These are phyloP conservation scores for Schoenoplectus triqueter DNA, from an alignment of 202 grass and related monocot species.

Conservation along the genomic window DNA sequence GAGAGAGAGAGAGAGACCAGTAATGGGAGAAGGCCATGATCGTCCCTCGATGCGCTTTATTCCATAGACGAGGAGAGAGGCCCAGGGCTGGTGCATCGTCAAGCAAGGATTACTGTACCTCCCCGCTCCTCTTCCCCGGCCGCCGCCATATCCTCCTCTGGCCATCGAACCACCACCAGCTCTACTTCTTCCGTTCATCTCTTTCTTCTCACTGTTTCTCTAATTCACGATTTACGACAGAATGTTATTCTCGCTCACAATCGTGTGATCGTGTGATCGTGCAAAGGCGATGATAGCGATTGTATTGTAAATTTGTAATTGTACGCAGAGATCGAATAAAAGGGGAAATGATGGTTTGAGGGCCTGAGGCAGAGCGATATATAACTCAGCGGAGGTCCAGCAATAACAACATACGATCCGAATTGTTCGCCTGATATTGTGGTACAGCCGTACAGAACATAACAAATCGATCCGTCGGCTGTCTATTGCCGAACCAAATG, in stretches of 20 bases:
- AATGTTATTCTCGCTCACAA: not conserved
- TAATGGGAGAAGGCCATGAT: slow-evolving; percentile 85
- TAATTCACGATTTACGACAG: not conserved
- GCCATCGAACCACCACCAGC: slow-evolving; percentile 12
- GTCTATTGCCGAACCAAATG: too few species aligned
- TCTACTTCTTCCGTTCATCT: slow-evolving; percentile 30
- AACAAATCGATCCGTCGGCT: too few species aligned
- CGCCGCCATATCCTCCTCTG: not conserved
- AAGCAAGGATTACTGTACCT: slow-evolving; percentile 68
- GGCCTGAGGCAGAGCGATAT: too few species aligned
- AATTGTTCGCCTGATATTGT: too few species aligned
- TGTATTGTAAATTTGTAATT: too few species aligned
- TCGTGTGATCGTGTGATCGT: too few species aligned
- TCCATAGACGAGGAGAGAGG: slow-evolving; percentile 84
- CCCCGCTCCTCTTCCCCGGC: slow-evolving; percentile 7
- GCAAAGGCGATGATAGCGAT: not conserved
- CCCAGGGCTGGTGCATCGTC: slow-evolving; percentile 98
- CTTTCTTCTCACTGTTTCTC: not conserved
- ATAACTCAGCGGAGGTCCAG: too few species aligned
- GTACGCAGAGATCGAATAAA: not conserved
- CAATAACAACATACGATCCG: too few species aligned
- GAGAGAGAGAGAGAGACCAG: slow-evolving; percentile 34
- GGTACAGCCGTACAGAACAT: too few species aligned
- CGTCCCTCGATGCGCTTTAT: slow-evolving; percentile 95
- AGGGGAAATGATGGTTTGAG: not conserved